Conservation (phyloP, 2,329 filamentous ascomycete genomes). For the Fusarium domesticum region DNA sequence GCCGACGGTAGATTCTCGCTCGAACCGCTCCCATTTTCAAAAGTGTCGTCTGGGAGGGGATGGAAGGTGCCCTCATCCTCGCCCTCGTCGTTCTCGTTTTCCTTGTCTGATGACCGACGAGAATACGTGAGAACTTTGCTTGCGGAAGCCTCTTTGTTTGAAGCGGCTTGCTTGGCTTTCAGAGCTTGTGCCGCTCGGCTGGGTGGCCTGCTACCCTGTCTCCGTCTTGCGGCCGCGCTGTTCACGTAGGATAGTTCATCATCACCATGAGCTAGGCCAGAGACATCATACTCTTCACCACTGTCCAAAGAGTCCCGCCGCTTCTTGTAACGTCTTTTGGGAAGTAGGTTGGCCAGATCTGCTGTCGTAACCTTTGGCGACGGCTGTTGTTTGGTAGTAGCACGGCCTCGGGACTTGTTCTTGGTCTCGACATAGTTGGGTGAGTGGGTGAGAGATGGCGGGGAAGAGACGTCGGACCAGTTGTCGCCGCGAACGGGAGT, state of each 20-base stretch:
- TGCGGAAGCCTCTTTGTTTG: slow-evolving; percentile 20
- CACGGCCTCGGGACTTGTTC: slow-evolving; percentile 32
- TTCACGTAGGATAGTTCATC: slow-evolving; percentile 54
- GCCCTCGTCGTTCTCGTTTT: slow-evolving; percentile 46
- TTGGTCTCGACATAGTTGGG: slow-evolving; percentile 48
- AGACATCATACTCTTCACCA: slow-evolving; percentile 48
- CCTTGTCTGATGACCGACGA: slow-evolving; percentile 53
- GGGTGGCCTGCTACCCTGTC: slow-evolving; percentile 32
- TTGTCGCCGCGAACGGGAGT: slow-evolving; percentile 41
- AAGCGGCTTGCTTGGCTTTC: slow-evolving; percentile 24
- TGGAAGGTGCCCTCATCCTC: slow-evolving; percentile 41
- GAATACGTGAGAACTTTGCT: slow-evolving; percentile 49
- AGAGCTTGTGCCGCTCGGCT: slow-evolving; percentile 25
- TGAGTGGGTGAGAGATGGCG: slow-evolving; percentile 64
- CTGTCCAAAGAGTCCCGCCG: slow-evolving; percentile 40
- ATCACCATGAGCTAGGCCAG: slow-evolving; percentile 49
- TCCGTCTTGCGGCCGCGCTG: slow-evolving; percentile 35
- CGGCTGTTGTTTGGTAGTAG: slow-evolving; percentile 33
- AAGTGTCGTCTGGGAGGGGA: slow-evolving; percentile 46
- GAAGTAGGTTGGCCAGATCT: slow-evolving; percentile 52
- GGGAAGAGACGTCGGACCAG: slow-evolving; percentile 58
- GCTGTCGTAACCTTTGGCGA: slow-evolving; percentile 51
- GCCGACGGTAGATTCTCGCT: slow-evolving; percentile 40
- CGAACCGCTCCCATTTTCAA: slow-evolving; percentile 34
- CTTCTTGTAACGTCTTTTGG: slow-evolving; percentile 47